phyloP scores from a whole-genome alignment of 2,329 filamentous ascomycete genomes.

The Exophiala calicioides region DNA sequence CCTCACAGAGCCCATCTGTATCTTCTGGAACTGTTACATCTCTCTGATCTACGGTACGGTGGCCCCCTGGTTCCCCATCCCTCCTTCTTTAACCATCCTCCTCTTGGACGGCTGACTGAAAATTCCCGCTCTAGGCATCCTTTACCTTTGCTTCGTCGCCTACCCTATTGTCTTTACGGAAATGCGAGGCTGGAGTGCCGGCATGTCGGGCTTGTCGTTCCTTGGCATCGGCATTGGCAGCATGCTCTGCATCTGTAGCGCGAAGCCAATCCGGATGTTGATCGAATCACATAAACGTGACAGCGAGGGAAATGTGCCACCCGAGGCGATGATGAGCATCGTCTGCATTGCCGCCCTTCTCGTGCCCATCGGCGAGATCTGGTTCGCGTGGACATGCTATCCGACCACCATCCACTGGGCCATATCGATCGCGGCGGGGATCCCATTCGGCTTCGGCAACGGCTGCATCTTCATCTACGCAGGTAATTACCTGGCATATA shows the following conservation, averaged over 20 bases:
- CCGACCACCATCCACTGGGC: constrained; percentile 78
- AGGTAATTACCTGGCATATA: constrained; percentile 74
- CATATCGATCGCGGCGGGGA: constrained; percentile 73
- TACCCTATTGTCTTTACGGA: constrained; percentile 82
- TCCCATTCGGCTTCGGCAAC: constrained; percentile 78
- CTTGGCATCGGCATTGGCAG: constrained; percentile 66
- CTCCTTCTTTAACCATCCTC: neutral
- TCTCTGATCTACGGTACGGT: constrained; percentile 68
- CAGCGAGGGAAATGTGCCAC: constrained; percentile 71
- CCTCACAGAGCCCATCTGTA: constrained; percentile 82
- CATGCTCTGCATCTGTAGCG: constrained; percentile 53
- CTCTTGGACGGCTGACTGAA: too few species aligned
- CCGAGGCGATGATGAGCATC: constrained; percentile 78
- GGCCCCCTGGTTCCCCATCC: neutral
- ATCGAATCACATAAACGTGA: constrained; percentile 77
- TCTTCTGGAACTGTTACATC: constrained; percentile 72
- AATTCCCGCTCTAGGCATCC: too few species aligned
- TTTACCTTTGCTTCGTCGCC: constrained; percentile 88
- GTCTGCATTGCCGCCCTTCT: constrained; percentile 76
- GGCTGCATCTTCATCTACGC: constrained; percentile 79
- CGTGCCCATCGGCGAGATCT: constrained; percentile 75
- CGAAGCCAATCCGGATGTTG: constrained; percentile 71
- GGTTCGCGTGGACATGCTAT: constrained; percentile 85
- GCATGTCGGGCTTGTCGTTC: constrained; percentile 75
- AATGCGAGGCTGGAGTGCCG: constrained; percentile 73